Base-by-base conservation (phyloP, 192 early-diverging fungal genomes). In the Coemansia sp. region DNA sequence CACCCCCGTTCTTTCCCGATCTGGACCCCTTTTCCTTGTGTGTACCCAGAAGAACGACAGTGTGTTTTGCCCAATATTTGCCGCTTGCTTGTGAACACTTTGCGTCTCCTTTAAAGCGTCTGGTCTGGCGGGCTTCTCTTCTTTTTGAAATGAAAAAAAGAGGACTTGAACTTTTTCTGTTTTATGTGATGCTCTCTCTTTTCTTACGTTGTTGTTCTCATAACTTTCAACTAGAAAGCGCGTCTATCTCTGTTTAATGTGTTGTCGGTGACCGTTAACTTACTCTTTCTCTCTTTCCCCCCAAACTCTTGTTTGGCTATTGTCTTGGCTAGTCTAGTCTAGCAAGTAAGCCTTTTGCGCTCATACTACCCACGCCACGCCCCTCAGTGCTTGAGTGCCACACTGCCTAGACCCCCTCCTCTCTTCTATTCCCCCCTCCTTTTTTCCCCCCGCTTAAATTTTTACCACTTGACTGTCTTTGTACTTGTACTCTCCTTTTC, bases 301-400 rank as follows among this genome's bases (percentile, higher is more conserved):
- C 55, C 55, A 58, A 58, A 30, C 55, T 33, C 30, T 16, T 17
- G 26, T 6, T 58, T 35, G 30, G 55, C 55, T 35, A 58, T 58
- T 58, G 55, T 58, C 55, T 32, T 49, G 47, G 21, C 47, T 49
- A 49, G n/a, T 49, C 47, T 19, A 49, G 47, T 8, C 47, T 23
- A 49, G 47, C 47, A 23, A 49, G 47, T 19, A 21, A 49, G 47
- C 19, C 47, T 19, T 16, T 58, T 33, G 55, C 30, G 52, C 52
- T 55, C 52, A 55, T 55, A 55, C 30, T 58, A 32, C 55, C 55
- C 55, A 58, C 55, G 55, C 55, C 55, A 58, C 55, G 55, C 47
- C 47, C 47, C 35, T 37, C 35, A 37, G 35, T 37, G 47, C 47
- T 32, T 58, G 55, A n/a, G 55, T 30, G 55, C 55, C 55, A 58